Conservation (phyloP, 352 stramenopile species). For the Pythium brassicae region DNA sequence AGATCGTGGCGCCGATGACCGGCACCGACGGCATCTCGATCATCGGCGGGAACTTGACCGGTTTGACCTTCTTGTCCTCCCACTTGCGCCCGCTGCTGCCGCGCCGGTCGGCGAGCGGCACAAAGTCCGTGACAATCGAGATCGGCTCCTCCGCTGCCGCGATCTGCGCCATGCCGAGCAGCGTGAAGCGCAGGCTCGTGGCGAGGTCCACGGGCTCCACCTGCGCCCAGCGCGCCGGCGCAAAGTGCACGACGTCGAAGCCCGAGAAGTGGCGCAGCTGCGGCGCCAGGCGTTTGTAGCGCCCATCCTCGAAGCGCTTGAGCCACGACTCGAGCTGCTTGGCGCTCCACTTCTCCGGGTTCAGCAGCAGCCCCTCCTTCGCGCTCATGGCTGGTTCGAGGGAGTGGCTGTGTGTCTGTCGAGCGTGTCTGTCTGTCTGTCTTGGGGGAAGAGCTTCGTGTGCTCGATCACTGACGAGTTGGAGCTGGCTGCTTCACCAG, state of each 20-base stretch:
- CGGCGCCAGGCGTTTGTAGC: constrained; percentile 48
- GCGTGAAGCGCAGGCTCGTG: constrained; percentile 78
- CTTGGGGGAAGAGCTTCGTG: no score
- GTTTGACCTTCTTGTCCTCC: constrained; percentile 22
- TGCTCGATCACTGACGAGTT: no score
- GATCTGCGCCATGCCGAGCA: constrained; percentile 84
- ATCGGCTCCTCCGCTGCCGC: constrained; percentile 51
- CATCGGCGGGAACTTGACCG: constrained; percentile 81
- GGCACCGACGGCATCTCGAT: constrained; percentile 69
- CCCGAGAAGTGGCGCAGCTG: constrained; percentile 60
- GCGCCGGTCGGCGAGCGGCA: constrained; percentile 32
- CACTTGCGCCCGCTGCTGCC: constrained; percentile 14
- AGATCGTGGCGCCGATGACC: constrained; percentile 34
- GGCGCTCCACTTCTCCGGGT: constrained; percentile 75
- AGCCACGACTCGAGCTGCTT: constrained; percentile 81
- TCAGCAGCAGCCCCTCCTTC: constrained; percentile 80
- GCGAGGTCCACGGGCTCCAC: constrained; percentile 60
- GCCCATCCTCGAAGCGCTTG: constrained; percentile 63
- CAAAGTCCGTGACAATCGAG: constrained; percentile 79
- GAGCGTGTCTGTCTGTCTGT: constrained; percentile 36
- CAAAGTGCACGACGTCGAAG: constrained; percentile 67
- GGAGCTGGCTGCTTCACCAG: no score
- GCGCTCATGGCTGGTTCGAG: constrained; percentile 85
- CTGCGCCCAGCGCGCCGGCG: constrained; percentile 45
- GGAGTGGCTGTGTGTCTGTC: no score